Conservation (phyloP, 257 asterid genomes). For the Rubia yunnanensis region DNA sequence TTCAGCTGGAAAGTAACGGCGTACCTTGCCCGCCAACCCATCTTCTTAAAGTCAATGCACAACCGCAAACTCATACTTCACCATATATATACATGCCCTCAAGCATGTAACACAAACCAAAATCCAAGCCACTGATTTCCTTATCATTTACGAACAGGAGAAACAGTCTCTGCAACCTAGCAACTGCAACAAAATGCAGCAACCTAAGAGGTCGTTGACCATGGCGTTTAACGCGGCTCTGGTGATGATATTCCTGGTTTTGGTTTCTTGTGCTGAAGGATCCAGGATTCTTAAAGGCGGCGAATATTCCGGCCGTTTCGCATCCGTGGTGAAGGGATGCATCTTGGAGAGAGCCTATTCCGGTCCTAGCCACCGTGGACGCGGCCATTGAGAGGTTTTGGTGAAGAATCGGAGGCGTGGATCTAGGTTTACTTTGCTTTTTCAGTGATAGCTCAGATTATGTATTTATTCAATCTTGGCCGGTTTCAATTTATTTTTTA, state of each 20-base stretch:
- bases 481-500: neutral
- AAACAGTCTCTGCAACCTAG: no score
- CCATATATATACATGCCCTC: neutral
- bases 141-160: neutral
- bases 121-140: neutral
- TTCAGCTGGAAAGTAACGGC: no score
- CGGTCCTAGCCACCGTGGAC: slow-evolving; percentile 33
- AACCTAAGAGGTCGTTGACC: neutral
- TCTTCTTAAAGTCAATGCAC: neutral
- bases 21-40: slow-evolving; percentile 9
- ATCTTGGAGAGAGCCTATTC: slow-evolving; percentile 23
- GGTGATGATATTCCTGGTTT: neutral
- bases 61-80: neutral
- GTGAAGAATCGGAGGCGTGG: neutral
- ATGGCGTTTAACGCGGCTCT: slow-evolving; percentile 16
- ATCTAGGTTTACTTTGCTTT: neutral
- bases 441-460: neutral
- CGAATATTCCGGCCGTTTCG: neutral
- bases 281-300: slow-evolving; percentile 13
- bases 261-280: slow-evolving; percentile 16
- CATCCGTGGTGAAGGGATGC: slow-evolving; percentile 1
- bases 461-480: neutral
- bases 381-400: slow-evolving; percentile 16
- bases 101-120: neutral
- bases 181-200: no score